Evolutionary conservation across 257 asterid species (phyloP), one percentile per base, ranked within the genome.

Genomic region (Petunia secreta): DNA sequence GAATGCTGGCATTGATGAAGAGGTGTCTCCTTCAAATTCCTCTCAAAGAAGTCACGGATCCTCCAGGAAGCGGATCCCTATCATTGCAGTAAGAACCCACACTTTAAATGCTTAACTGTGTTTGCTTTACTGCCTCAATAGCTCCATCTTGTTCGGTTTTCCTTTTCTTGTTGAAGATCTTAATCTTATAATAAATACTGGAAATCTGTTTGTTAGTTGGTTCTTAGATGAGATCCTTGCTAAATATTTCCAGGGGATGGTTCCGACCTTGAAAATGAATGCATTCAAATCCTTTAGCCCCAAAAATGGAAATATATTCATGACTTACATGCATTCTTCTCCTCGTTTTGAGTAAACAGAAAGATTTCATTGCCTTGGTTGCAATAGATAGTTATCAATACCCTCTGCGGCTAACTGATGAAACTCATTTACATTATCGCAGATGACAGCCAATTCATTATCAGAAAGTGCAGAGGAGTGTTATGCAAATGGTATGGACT

Each of bases 391-490:
- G 25, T 25, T 25, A 25, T 38, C 80, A 65, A 25, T 65, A 10
- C 10, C 46, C 43, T 69, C 16, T 46, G 60, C 77, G 34, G 77
- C 77, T 11, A 34, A 71, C 46, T 9, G 13, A 71, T 48, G 62
- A 11, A 34, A 71, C 77, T 10, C 34, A 6, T 71, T 71, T 6
- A 71, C 62, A 6, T 71, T 34, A 48, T 71, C 3, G 88, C 98
- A 94, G 98, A 94, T 93, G 97, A 94, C 98, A 68, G 98, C 98
- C 25, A 94, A 94, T 81, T 83, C 98, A 11, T 80, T 89, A 58
- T 90, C 97, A 5, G 98, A 94, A 82, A 94, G 98, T 78, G 97
- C 92, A 48, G 97, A 93, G 1, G 98, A 94, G 85, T 94, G 98
- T 80, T 93, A 82, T 78, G 95, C 96, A 34, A 94, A 89, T 75